Evolutionary conservation across 495 filamentous ascomycete genomes (phyloP), one percentile per base, ranked within the genome.

Genomic region (Daldinia vernicosa): DNA sequence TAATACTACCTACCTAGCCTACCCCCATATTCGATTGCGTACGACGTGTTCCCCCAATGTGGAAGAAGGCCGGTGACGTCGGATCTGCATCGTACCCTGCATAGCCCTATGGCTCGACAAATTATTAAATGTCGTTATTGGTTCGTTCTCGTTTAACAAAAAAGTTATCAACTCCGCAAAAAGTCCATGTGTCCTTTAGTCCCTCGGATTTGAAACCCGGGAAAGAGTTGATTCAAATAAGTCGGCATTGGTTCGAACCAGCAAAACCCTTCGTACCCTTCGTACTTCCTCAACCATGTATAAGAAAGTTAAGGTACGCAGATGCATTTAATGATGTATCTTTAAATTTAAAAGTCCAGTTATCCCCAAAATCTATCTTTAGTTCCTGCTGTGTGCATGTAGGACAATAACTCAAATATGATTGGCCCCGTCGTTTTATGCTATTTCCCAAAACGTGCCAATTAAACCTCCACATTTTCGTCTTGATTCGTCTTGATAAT

Each of bases 391-490:
- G 39, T 32, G 24, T 19, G 27, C 22, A 58, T 56, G 15, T 45
- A 28, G 52, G 37, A 39, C 17, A 33, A 35, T 14, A 56, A 11
- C 15, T 17, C 28, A 32, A 19, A 27, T 55, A 40, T 58, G 24
- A 63, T 69, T 60, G 43, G 56, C 26, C 24, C 14, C 6, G 4
- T 43, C 8, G 9, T 17, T 62, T 62, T 56, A 59, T 61, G 39
- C 55, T 67, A 51, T 67, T 56, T 60, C 69, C 45, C 28, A 71
- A 72, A 63, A 55, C 53, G 63, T 67, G 58, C 43, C 40, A 50
- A 72, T 67, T 64, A 68, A 68, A 68, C 70, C 60, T 72, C 70
- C 64, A 30, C 64, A 39, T 57, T 72, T 71, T 63, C 0, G 33
- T 35, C 26, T 24, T 15, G 14, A 9, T 71, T 63, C 0, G 33